Base-by-base conservation (phyloP, 257 asterid species). In the Primulina eburnea region DNA sequence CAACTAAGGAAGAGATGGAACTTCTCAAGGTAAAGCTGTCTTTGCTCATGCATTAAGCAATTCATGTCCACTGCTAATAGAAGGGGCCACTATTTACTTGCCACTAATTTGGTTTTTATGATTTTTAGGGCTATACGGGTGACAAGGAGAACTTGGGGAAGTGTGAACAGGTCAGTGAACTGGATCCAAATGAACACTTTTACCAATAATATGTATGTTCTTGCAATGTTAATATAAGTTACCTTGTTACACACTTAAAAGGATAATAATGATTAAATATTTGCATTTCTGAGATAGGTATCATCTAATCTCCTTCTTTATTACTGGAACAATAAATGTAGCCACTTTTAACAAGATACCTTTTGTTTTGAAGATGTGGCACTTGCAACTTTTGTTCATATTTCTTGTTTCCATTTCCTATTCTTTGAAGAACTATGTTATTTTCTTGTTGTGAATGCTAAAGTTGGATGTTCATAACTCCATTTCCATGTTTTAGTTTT, bases 1-100 rank as follows among this genome's bases (percentile, higher is more conserved):
- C 99, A 29, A 92, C 98, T 8, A 94, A 94, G 82, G 99, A 94
- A 72, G 99, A 94, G 84, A 92, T 94, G 96, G 99, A 92, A 70
- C 93, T 86, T 76, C 95, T 94, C 40, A 91, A 89, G 99, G 99
- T 94, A 82, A 78, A 79, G 68, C 29, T 70, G 16, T 68, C 29
- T 70, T 53, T 38, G 60, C 75, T 12, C 78, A 62, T 24, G 47
- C 64, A 32, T 70, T 52, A 40, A 74, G 58, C 70, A 47, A 14
- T 47, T 47, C 2, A 47, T 47, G 56, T 47, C 56, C 18, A 37
- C 43, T 37, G 12, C 32, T 75, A 9, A 24, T 69, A 69, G 43
- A 50, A 70, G 65, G 60, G 60, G 72, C 47, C 26, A 60, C 61
- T 21, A 3, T 63, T 50, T 61, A 52, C 43, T 71, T 52, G 57